A percentile compares a stretch with the other conserved stretches of the same genome.
phyloP scores from a whole-genome alignment of 805 yeast species.

The Yarrowia osloensis region DNA sequence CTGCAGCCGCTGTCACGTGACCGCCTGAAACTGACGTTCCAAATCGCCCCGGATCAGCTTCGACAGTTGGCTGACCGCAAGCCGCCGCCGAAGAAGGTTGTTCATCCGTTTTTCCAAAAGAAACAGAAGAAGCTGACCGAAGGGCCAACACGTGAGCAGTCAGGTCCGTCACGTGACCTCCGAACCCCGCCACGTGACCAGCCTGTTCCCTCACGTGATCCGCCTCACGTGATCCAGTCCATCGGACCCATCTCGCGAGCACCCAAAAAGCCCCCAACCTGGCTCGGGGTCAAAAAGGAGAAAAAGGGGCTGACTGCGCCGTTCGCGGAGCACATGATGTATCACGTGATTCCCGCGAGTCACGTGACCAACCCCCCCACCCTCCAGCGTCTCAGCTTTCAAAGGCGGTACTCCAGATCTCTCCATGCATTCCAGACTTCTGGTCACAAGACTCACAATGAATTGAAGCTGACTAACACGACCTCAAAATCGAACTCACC shows the following conservation, averaged over 20 bases:
- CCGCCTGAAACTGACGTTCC: background rate
- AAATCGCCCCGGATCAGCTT: conserved; percentile 8
- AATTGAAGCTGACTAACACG: background rate
- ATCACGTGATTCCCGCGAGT: background rate
- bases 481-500: background rate
- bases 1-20: background rate
- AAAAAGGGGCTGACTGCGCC: background rate
- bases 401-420: background rate
- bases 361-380: background rate
- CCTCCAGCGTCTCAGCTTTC: background rate
- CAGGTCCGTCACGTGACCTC: background rate
- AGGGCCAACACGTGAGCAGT: no score
- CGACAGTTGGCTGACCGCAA: background rate
- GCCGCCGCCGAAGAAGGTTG: conserved; percentile 12
- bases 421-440: background rate
- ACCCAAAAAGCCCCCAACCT: background rate
- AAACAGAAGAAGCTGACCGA: conserved; percentile 7
- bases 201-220: no score
- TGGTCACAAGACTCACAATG: no score
- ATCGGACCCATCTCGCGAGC: background rate
- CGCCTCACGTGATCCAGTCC: background rate
- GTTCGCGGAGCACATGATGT: background rate
- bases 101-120: conserved; percentile 18
- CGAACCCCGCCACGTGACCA: background rate
- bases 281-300: conserved; percentile 4